phyloP scores from a whole-genome alignment of 257 asterid genomes.

The Haberlea rhodopensis region DNA sequence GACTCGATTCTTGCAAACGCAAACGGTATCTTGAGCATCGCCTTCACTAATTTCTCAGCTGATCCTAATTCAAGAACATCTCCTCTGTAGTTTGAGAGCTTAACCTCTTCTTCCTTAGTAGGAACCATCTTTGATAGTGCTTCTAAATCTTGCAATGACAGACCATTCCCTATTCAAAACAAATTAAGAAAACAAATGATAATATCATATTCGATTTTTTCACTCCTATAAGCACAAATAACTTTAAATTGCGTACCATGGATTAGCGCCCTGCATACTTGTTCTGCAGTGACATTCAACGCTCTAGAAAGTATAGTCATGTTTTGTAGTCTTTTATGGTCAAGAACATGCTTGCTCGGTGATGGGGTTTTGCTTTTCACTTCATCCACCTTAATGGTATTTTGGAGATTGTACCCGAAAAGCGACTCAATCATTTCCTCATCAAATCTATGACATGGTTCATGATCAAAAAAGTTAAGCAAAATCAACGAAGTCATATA shows the following conservation, averaged over 20 bases:
- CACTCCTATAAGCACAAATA: background rate
- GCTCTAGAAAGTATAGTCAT: conserved; percentile 88
- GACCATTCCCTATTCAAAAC: conserved; percentile 61
- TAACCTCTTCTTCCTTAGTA: conserved; percentile 76
- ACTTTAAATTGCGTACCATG: conserved; percentile 41
- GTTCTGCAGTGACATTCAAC: conserved; percentile 67
- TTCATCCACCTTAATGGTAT: conserved; percentile 55
- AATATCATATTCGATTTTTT: background rate
- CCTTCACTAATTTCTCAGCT: conserved; percentile 77
- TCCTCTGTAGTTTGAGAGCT: conserved; percentile 72
- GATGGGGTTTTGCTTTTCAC: conserved; percentile 73
- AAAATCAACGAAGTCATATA: conserved; percentile 7
- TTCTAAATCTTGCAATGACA: conserved; percentile 82
- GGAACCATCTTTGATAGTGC: conserved; percentile 87
- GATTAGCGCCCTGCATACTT: conserved; percentile 71
- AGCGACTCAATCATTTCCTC: conserved; percentile 95
- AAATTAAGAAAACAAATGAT: background rate
- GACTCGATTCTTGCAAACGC: conserved; percentile 80
- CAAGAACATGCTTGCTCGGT: conserved; percentile 87
- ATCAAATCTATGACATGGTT: conserved; percentile 58
- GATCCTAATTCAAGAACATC: conserved; percentile 64
- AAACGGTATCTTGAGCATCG: conserved; percentile 72
- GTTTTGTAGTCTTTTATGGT: conserved; percentile 91
- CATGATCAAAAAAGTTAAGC: conserved; percentile 18
- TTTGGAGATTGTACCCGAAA: conserved; percentile 82